Conservation (phyloP, 768 basidiomycete genomes). For the Tylopilus vinaceipallidus region DNA sequence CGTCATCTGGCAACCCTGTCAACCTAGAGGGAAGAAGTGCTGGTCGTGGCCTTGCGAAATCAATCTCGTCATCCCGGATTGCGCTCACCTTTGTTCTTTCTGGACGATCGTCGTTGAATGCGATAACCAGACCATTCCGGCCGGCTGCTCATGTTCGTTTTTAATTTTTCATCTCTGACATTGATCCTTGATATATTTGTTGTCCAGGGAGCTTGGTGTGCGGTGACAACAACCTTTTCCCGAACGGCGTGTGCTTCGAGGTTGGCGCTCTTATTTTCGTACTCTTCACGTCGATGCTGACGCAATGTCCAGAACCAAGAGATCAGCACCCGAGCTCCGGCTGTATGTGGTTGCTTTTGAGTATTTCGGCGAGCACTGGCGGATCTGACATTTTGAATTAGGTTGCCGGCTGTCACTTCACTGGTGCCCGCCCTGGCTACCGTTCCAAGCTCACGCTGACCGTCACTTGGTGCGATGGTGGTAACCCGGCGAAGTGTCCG, state of each 20-base stretch:
- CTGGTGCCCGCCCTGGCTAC: neutral
- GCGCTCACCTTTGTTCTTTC: neutral
- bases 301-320: neutral
- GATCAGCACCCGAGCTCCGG: neutral
- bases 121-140: neutral
- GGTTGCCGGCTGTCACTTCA: neutral
- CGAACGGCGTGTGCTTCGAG: conserved; percentile 3
- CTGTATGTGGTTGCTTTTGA: neutral
- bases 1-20: neutral
- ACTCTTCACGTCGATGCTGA: neutral
- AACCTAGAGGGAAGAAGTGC: neutral
- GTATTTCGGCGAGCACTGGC: too few species aligned
- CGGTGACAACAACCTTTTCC: neutral
- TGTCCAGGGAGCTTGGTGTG: too few species aligned
- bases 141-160: too few species aligned
- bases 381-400: neutral
- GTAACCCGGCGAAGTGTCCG: neutral
- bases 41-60: neutral
- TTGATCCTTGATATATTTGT: too few species aligned
- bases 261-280: neutral
- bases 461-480: neutral
- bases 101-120: conserved; percentile 12
- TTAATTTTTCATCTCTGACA: too few species aligned
- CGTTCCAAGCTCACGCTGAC: neutral
- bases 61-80: neutral